Percentiles rank a stretch among this genome's conserved stretches.
Conservation (phyloP, 2,329 filamentous ascomycete genomes). For the Mariannaea sp. region DNA sequence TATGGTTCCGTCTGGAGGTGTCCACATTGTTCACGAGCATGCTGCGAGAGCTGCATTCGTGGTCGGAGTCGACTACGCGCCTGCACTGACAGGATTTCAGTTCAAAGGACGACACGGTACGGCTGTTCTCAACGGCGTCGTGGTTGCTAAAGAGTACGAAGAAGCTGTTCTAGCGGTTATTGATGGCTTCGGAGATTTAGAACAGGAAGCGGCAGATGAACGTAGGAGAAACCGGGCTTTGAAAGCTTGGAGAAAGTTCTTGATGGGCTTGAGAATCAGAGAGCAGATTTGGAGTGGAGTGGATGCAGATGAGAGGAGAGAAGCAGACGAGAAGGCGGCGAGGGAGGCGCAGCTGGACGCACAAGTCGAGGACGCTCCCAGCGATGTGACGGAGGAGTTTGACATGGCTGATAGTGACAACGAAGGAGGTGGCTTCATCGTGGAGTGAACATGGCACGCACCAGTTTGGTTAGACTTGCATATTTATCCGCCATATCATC, state of each 20-base stretch:
- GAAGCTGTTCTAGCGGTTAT: conserved; percentile 76
- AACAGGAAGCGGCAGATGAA: conserved; percentile 67
- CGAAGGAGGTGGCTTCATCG: conserved; percentile 54
- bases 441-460: conserved; percentile 38
- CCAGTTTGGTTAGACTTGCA: not conserved
- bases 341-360: conserved; percentile 45
- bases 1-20: conserved; percentile 85
- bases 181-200: conserved; percentile 67
- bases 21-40: conserved; percentile 66
- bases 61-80: conserved; percentile 82
- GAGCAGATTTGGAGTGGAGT: conserved; percentile 71
- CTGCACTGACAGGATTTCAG: conserved; percentile 86
- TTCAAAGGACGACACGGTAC: conserved; percentile 88
- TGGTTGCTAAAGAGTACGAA: conserved; percentile 72
- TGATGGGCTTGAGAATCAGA: conserved; percentile 77
- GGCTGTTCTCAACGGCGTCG: conserved; percentile 76
- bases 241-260: conserved; percentile 68
- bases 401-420: conserved; percentile 49
- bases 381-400: conserved; percentile 51
- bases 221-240: conserved; percentile 74
- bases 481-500: not conserved
- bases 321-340: conserved; percentile 45
- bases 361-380: conserved; percentile 43
- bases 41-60: conserved; percentile 74
- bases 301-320: conserved; percentile 51